phyloP scores from a whole-genome alignment of 495 filamentous ascomycete species.

The Neurospora pannonica region DNA sequence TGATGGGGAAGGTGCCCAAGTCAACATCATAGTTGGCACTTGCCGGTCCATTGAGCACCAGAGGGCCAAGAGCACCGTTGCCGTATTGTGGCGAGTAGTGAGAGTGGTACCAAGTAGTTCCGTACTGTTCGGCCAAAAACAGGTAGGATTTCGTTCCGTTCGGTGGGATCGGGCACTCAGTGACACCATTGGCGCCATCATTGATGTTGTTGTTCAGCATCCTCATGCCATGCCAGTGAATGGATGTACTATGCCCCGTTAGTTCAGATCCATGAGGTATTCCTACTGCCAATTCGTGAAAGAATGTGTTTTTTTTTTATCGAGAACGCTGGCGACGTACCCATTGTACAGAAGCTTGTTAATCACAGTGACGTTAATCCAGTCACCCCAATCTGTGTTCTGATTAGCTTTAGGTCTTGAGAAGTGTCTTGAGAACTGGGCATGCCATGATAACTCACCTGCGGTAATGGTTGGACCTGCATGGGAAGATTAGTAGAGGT shows the following conservation, averaged over 20 bases:
- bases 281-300: not conserved
- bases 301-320: not conserved
- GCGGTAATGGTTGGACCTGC: not conserved
- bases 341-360: conserved; percentile 1
- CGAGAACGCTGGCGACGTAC: not conserved
- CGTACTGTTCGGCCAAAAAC: conserved; percentile 42
- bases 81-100: conserved; percentile 47
- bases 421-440: not conserved
- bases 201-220: conserved; percentile 20
- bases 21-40: conserved; percentile 44
- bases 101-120: conserved; percentile 44
- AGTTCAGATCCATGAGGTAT: not conserved
- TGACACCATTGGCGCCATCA: conserved; percentile 32
- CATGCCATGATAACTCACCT: not conserved
- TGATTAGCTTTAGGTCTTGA: not conserved
- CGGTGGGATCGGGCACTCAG: conserved; percentile 41
- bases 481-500: not conserved
- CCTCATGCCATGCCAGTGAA: conserved; percentile 40
- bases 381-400: conserved; percentile 1
- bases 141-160: conserved; percentile 29
- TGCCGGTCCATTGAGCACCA: conserved; percentile 48
- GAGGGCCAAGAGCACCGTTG: conserved; percentile 39
- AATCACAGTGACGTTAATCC: not conserved
- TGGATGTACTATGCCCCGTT: not conserved
- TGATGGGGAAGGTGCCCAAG: conserved; percentile 33